phyloP scores from a whole-genome alignment of 2,329 filamentous ascomycete species.

The Aspergillus pseudonomiae region DNA sequence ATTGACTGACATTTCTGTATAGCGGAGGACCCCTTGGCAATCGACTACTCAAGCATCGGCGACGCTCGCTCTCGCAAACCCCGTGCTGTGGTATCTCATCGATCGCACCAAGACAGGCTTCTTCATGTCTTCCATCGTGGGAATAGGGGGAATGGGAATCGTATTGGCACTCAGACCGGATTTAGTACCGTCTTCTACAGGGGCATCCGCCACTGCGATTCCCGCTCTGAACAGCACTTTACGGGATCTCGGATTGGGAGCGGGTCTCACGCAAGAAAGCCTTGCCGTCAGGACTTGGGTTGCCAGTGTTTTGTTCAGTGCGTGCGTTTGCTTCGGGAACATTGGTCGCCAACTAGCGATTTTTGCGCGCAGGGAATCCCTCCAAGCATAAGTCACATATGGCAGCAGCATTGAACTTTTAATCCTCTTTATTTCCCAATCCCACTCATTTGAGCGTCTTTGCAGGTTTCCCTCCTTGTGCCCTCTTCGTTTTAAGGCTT shows the following conservation, averaged over 20 bases:
- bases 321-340: conserved; percentile 93
- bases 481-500: neutral
- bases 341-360: conserved; percentile 80
- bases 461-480: neutral
- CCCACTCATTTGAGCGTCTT: conserved; percentile 4
- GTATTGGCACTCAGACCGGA: conserved; percentile 76
- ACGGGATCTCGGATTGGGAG: conserved; percentile 34
- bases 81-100: conserved; percentile 93
- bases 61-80: conserved; percentile 87
- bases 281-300: conserved; percentile 78
- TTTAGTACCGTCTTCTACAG: conserved; percentile 71
- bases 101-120: conserved; percentile 88
- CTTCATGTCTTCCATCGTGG: conserved; percentile 73
- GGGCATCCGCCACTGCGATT: conserved; percentile 36
- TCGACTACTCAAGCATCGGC: conserved; percentile 92
- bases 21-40: conserved; percentile 90
- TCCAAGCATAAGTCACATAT: conserved; percentile 20
- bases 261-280: conserved; percentile 54
- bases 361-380: conserved; percentile 31
- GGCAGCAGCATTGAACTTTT: neutral
- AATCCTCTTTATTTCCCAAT: conserved; percentile 6
- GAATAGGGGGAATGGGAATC: conserved; percentile 71
- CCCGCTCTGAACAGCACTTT: conserved; percentile 32
- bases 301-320: conserved; percentile 90
- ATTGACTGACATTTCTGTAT: conserved; percentile 23